These are phyloP conservation scores for Cyphellophora europaea DNA, from an alignment of 2,329 filamentous ascomycete species.

Conservation along the genomic window DNA sequence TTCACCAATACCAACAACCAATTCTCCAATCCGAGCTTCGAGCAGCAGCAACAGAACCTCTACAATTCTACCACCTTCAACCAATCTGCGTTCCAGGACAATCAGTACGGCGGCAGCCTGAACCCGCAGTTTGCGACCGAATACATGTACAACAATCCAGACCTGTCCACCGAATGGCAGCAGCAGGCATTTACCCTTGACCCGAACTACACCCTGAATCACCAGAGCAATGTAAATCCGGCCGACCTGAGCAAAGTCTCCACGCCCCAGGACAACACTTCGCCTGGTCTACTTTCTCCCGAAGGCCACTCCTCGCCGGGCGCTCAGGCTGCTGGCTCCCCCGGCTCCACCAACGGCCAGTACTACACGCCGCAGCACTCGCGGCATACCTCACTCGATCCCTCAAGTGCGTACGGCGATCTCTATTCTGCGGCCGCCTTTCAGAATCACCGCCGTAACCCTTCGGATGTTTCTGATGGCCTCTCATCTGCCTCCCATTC, in stretches of 20 bases:
- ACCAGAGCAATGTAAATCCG: slow-evolving; percentile 29
- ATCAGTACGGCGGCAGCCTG: slow-evolving; percentile 24
- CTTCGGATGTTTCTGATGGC: slow-evolving; percentile 73
- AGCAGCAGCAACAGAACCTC: slow-evolving; percentile 18
- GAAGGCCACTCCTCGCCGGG: slow-evolving; percentile 44
- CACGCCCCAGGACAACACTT: slow-evolving; percentile 43
- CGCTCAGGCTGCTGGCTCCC: slow-evolving; percentile 41
- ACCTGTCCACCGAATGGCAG: slow-evolving; percentile 27
- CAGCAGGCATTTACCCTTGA: slow-evolving; percentile 14
- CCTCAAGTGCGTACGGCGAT: slow-evolving; percentile 48
- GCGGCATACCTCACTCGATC: slow-evolving; percentile 52
- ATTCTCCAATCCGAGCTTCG: slow-evolving; percentile 28
- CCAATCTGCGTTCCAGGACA: slow-evolving; percentile 20
- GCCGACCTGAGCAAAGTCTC: slow-evolving; percentile 37
- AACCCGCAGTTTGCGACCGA: slow-evolving; percentile 21
- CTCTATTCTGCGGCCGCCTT: slow-evolving; percentile 49
- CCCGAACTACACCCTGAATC: slow-evolving; percentile 26
- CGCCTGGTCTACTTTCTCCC: slow-evolving; percentile 48
- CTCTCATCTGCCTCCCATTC: slow-evolving; percentile 78
- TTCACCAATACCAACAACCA: slow-evolving; percentile 18
- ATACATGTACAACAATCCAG: slow-evolving; percentile 23
- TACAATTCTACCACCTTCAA: slow-evolving; percentile 17
- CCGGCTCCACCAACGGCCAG: slow-evolving; percentile 41
- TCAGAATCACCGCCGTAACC: slow-evolving; percentile 70
- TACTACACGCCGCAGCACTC: slow-evolving; percentile 49